Percentiles rank a stretch among this genome's conserved stretches.
These are phyloP conservation scores for Eucalyptus sp. DNA, from an alignment of 345 rosid species.

Conservation along the genomic window DNA sequence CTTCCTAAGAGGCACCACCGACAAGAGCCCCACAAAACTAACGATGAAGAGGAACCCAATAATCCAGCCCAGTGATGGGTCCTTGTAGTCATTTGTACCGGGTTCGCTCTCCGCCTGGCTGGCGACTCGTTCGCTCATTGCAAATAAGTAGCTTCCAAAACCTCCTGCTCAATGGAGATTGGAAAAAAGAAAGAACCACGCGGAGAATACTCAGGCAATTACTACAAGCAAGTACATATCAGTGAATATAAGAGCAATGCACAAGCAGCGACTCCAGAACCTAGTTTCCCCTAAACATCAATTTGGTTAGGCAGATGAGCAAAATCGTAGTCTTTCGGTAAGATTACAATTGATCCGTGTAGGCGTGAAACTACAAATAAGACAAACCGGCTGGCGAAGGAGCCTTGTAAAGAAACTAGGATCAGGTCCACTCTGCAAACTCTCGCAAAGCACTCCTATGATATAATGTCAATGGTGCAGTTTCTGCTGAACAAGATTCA, in stretches of 20 bases:
- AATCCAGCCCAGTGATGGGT: constrained; percentile 54
- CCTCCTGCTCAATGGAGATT: background rate
- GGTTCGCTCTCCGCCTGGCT: background rate
- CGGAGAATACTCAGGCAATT: background rate
- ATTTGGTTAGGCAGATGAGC: background rate
- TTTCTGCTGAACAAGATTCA: background rate
- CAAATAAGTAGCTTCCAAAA: background rate
- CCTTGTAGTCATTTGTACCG: background rate
- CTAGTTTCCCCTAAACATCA: background rate
- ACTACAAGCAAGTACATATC: background rate
- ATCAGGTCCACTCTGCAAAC: background rate
- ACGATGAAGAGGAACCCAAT: constrained; percentile 72
- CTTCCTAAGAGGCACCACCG: constrained; percentile 73
- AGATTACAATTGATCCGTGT: background rate
- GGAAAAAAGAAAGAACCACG: background rate
- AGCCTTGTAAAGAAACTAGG: background rate
- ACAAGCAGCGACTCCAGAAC: background rate
- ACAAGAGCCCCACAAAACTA: constrained; percentile 82
- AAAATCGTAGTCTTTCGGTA: background rate
- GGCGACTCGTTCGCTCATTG: background rate
- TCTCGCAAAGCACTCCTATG: background rate
- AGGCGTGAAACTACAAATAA: background rate
- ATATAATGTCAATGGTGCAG: background rate
- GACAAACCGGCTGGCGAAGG: background rate
- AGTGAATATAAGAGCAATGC: background rate